Evolutionary conservation across 257 asterid species (phyloP).

Genomic region (Solanum corneliomulleri): DNA sequence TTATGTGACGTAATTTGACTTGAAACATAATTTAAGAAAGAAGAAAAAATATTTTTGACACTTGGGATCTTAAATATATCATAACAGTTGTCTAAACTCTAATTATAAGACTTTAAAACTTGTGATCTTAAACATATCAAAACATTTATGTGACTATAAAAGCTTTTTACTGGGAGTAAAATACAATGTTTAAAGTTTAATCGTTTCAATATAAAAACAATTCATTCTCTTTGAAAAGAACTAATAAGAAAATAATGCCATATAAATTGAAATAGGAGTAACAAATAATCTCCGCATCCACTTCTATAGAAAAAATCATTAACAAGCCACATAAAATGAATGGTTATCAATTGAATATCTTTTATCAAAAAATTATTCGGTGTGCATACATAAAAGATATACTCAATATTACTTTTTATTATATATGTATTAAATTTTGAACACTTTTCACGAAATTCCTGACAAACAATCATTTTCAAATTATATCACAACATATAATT

Average conservation of each 20-base stretch:
- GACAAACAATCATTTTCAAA: background rate
- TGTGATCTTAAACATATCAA: background rate
- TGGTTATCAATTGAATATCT: background rate
- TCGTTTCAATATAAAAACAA: background rate
- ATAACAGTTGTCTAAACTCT: background rate
- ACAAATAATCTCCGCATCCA: background rate
- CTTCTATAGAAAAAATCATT: background rate
- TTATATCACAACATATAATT: background rate
- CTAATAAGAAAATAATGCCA: background rate
- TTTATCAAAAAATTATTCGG: background rate
- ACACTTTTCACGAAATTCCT: background rate
- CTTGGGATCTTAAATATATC: background rate
- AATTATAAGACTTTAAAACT: background rate
- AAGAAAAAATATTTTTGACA: fast-evolving
- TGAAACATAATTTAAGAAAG: background rate
- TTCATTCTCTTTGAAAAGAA: background rate
- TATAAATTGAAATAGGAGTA: background rate
- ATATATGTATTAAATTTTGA: background rate
- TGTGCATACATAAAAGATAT: background rate
- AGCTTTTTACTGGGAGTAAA: background rate
- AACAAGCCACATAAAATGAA: background rate
- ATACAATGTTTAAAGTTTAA: background rate
- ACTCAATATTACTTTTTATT: background rate
- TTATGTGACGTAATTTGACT: background rate
- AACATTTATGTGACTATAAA: background rate